A percentile compares a stretch with the other conserved stretches of the same genome.
phyloP scores from a whole-genome alignment of 805 yeast species.

The Teunomyces tritomae region DNA sequence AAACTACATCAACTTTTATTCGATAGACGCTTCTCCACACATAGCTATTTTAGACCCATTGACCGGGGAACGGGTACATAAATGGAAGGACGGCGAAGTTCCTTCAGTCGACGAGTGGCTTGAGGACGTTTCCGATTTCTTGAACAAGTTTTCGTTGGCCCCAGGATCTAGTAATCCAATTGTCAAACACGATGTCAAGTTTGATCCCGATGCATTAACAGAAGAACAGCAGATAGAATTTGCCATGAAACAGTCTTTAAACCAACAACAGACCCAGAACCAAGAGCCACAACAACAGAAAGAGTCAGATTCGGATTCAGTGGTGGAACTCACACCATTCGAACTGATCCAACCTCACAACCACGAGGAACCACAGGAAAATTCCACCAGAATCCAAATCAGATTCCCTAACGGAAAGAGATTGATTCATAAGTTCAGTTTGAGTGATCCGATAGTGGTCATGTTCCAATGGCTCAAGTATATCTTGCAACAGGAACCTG shows the following conservation, averaged over 20 bases:
- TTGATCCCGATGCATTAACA: conserved; percentile 64
- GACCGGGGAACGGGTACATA: conserved; percentile 84
- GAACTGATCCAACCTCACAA: conserved; percentile 48
- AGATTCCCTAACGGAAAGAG: conserved; percentile 86
- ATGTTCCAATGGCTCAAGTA: conserved; percentile 69
- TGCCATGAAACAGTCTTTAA: conserved; percentile 68
- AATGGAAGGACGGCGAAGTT: conserved; percentile 65
- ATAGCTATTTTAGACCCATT: conserved; percentile 90
- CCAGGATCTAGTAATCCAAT: conserved; percentile 65
- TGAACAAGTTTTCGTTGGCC: conserved; percentile 61
- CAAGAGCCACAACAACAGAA: not conserved
- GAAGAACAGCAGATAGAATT: conserved; percentile 83
- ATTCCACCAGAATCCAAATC: conserved; percentile 79
- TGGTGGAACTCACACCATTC: conserved; percentile 38
- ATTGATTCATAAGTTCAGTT: conserved; percentile 64
- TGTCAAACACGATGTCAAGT: conserved; percentile 53
- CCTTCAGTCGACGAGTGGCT: conserved; percentile 63
- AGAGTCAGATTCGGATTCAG: not conserved
- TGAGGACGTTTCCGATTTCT: conserved; percentile 66
- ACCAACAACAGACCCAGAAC: conserved; percentile 17
- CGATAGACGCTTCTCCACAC: conserved; percentile 73
- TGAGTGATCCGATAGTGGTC: conserved; percentile 54
- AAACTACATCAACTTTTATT: conserved; percentile 70
- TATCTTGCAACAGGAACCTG: conserved; percentile 43
- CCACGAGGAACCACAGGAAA: conserved; percentile 64